phyloP scores from a whole-genome alignment of 192 early-diverging fungal genomes.

The Entomortierella chlamydospora region DNA sequence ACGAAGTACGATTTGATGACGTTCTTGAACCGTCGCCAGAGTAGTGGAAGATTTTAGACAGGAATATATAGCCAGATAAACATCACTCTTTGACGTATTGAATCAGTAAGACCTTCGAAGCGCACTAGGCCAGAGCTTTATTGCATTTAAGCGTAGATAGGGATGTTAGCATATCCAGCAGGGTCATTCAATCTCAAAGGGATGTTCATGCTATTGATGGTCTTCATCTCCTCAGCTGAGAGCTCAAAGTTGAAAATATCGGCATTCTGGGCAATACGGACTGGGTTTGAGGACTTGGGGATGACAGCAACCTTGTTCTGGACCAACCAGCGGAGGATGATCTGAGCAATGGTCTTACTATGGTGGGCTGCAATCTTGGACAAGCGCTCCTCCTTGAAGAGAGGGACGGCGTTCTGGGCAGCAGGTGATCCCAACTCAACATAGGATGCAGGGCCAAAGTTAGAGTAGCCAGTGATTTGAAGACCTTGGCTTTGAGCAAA shows the following conservation, averaged over 20 bases:
- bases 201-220: slow-evolving; percentile 57
- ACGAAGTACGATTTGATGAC: slow-evolving; percentile 82
- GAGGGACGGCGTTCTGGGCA: slow-evolving; percentile 50
- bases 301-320: slow-evolving; percentile 74
- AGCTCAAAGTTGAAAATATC: slow-evolving; percentile 62
- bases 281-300: slow-evolving; percentile 71
- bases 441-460: slow-evolving; percentile 69
- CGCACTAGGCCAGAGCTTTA: no score
- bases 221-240: slow-evolving; percentile 59
- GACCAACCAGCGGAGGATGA: slow-evolving; percentile 73
- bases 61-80: no score
- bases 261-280: slow-evolving; percentile 67
- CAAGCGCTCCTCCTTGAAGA: slow-evolving; percentile 64
- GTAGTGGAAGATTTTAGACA: slow-evolving; percentile 38
- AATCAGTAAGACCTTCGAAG: no score
- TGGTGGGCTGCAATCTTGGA: slow-evolving; percentile 64
- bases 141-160: slow-evolving; percentile 58
- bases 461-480: slow-evolving; percentile 78
- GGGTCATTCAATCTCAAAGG: slow-evolving; percentile 63
- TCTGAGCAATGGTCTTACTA: slow-evolving; percentile 68
- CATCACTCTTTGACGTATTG: no score
- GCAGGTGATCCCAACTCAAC: slow-evolving; percentile 30
- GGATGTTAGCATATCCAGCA: slow-evolving; percentile 56
- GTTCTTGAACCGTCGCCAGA: slow-evolving; percentile 72
- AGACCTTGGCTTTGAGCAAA: slow-evolving; percentile 65